Conservation (phyloP, 2,329 filamentous ascomycete genomes). For the Trichoderma sp. region DNA sequence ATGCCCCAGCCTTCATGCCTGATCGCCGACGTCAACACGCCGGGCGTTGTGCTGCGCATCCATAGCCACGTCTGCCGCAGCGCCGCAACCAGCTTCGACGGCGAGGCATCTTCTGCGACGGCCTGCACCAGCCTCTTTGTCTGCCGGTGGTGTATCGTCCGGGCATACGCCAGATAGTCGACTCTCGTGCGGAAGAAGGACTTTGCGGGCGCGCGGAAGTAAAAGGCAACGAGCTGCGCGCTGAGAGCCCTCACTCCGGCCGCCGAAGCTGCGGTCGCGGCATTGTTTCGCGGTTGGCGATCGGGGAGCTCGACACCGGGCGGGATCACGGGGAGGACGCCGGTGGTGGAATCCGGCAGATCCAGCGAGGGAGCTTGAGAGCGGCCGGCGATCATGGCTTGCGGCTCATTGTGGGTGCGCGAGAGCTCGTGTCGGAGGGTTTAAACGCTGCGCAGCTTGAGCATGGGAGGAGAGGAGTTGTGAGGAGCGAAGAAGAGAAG, state of each 20-base stretch:
- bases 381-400: constrained; percentile 41
- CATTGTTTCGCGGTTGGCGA: constrained; percentile 54
- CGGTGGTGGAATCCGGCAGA: constrained; percentile 35
- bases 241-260: constrained; percentile 82
- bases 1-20: constrained; percentile 72
- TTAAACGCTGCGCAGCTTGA: background rate
- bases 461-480: background rate
- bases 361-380: constrained; percentile 36
- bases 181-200: constrained; percentile 89
- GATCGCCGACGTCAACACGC: constrained; percentile 67
- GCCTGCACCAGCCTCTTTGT: constrained; percentile 41
- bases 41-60: constrained; percentile 67
- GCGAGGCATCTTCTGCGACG: constrained; percentile 39
- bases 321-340: constrained; percentile 50
- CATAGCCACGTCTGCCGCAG: constrained; percentile 49
- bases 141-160: constrained; percentile 52
- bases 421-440: background rate
- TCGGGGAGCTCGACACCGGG: constrained; percentile 47
- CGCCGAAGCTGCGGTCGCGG: constrained; percentile 74
- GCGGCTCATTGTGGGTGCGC: constrained; percentile 34
- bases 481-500: background rate
- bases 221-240: constrained; percentile 83
- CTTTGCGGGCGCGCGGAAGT: constrained; percentile 88
- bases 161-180: constrained; percentile 70
- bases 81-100: constrained; percentile 38